Percentiles rank a stretch among this genome's conserved stretches.
Evolutionary conservation across 2,329 filamentous ascomycete genomes (phyloP).

Genomic region (Xylaria hypoxylon): DNA sequence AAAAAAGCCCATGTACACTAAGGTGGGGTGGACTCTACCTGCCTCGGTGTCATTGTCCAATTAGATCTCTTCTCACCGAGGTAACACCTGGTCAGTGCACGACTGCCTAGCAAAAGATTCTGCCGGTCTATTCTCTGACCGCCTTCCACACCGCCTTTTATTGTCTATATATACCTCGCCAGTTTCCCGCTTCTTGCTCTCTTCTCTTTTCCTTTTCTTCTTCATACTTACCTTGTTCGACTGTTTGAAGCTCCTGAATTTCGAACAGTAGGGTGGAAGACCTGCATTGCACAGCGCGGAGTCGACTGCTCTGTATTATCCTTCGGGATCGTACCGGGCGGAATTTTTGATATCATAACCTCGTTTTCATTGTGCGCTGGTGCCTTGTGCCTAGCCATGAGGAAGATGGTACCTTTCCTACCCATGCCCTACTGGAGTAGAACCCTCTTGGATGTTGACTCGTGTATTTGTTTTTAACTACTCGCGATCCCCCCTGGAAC

Average conservation of each 20-base stretch:
- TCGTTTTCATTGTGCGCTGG: slow-evolving; percentile 59
- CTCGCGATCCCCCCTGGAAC: no score
- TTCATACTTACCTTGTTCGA: slow-evolving; percentile 66
- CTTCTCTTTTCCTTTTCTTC: slow-evolving; percentile 52
- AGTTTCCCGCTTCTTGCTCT: slow-evolving; percentile 34
- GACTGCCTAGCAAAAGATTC: slow-evolving; percentile 14
- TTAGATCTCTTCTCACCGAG: background rate
- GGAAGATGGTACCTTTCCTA: no score
- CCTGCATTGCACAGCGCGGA: slow-evolving; percentile 67
- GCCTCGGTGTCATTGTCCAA: slow-evolving; percentile 8
- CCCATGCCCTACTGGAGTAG: no score
- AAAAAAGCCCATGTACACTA: no score
- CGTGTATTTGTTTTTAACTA: no score
- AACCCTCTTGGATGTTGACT: no score
- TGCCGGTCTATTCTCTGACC: slow-evolving; percentile 33
- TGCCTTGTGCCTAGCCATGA: slow-evolving; percentile 57
- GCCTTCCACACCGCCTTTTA: slow-evolving; percentile 31
- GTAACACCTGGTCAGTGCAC: background rate
- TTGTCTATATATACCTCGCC: slow-evolving; percentile 41
- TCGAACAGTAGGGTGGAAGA: slow-evolving; percentile 56
- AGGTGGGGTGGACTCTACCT: no score
- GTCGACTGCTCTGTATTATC: slow-evolving; percentile 62
- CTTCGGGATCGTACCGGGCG: slow-evolving; percentile 64
- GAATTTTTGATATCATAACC: slow-evolving; percentile 60
- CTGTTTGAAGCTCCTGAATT: slow-evolving; percentile 58